Evolutionary conservation across 192 early-diverging fungal species (phyloP).

Genomic region (Diversispora epigaea): DNA sequence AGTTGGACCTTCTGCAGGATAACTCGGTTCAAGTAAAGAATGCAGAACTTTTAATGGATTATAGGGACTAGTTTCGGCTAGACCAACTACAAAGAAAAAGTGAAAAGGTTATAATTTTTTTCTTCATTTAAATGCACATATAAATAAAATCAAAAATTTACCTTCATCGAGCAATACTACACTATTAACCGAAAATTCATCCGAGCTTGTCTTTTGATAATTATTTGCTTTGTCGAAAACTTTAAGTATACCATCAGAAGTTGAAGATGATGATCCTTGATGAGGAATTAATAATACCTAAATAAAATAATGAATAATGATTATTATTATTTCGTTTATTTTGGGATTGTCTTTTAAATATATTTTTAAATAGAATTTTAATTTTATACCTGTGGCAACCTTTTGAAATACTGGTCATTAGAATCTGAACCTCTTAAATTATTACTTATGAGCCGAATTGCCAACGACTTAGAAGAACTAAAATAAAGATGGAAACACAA

Average conservation of each 20-base stretch:
- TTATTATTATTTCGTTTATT: too few species aligned
- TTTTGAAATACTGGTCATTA: conserved; percentile 15
- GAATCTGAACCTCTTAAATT: conserved; percentile 32
- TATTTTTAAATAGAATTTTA: too few species aligned
- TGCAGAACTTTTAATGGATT: too few species aligned
- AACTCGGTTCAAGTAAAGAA: too few species aligned
- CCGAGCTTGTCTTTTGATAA: conserved; percentile 13
- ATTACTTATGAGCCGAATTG: conserved; percentile 19
- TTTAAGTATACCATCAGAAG: conserved; percentile 26
- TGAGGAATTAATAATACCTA: conserved; percentile 12
- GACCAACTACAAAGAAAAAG: not conserved
- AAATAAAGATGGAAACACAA: not conserved
- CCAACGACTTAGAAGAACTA: conserved; percentile 24
- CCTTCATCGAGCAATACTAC: conserved; percentile 27
- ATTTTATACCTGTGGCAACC: conserved; percentile 3
- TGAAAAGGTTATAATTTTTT: not conserved
- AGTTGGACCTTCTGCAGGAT: too few species aligned
- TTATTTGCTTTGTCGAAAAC: conserved; percentile 30
- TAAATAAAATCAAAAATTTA: not conserved
- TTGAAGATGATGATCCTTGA: conserved; percentile 32
- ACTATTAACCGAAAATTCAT: conserved; percentile 1
- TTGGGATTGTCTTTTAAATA: too few species aligned
- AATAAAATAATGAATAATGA: too few species aligned
- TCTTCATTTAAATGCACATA: not conserved
- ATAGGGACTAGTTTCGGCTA: too few species aligned